phyloP scores from a whole-genome alignment of 306 rosid genomes.

The Parietaria judaica region DNA sequence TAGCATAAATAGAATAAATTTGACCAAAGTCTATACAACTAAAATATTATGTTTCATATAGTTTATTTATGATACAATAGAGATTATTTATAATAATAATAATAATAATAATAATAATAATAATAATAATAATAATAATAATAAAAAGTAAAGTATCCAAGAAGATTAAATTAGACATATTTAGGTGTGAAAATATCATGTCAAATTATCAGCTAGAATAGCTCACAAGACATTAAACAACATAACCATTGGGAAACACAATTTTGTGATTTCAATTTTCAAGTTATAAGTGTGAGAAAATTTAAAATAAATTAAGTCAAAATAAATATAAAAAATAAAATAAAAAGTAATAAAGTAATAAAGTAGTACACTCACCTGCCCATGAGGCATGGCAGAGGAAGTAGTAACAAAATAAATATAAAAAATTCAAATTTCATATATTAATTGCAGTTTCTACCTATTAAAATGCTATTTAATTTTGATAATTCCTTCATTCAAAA shows the following conservation, averaged over 20 bases:
- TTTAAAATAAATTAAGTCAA: not conserved
- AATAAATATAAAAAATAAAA: not conserved
- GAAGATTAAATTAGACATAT: conserved; percentile 16
- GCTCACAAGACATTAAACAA: conserved; percentile 12
- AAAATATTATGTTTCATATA: no score
- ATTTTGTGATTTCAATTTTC: not conserved
- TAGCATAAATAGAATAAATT: no score
- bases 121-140: conserved; percentile 4
- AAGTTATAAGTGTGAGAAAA: not conserved
- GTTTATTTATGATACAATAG: no score
- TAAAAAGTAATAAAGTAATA: conserved; percentile 6
- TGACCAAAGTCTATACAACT: no score
- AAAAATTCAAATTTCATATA: not conserved
- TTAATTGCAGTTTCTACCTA: no score
- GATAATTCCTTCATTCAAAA: conserved; percentile 35
- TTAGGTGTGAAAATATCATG: not conserved
- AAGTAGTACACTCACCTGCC: conserved; percentile 9
- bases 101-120: not conserved
- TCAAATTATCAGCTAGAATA: not conserved
- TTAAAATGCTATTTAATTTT: not conserved
- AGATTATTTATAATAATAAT: no score
- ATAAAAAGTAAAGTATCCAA: conserved; percentile 41
- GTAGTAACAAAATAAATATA: conserved; percentile 16
- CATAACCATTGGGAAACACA: conserved; percentile 1
- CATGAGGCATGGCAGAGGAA: conserved; percentile 7